Percentiles rank a stretch among this genome's conserved stretches.
phyloP scores from a whole-genome alignment of 225 moss, liverwort and hornwort genomes.

The Pleurozium schreberi region DNA sequence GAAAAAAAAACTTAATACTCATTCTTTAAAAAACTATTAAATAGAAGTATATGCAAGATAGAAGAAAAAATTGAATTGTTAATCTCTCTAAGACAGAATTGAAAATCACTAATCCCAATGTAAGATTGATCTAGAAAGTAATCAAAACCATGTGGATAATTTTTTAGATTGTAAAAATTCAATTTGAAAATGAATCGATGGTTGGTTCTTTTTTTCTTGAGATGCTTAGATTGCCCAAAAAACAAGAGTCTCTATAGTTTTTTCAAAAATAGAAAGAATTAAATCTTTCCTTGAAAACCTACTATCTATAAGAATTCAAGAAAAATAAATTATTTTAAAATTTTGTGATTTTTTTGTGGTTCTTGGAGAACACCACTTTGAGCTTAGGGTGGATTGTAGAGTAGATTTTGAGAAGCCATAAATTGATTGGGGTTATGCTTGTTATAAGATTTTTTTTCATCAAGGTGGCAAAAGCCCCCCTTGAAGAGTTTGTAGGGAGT shows the following conservation, averaged over 20 bases:
- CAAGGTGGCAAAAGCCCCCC: too few relatives aligned
- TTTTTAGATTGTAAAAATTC: neutral
- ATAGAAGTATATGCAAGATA: neutral
- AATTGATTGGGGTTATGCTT: too few relatives aligned
- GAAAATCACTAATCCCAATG: neutral
- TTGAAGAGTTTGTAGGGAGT: too few relatives aligned
- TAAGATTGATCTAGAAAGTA: neutral
- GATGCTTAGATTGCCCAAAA: neutral
- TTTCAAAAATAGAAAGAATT: neutral
- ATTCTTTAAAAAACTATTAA: neutral
- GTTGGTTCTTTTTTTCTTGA: neutral
- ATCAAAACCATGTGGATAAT: neutral
- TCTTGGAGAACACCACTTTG: neutral
- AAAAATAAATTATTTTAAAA: neutral
- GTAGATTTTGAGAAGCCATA: too few relatives aligned
- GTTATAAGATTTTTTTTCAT: too few relatives aligned
- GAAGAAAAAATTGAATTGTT: neutral
- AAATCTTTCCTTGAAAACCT: neutral
- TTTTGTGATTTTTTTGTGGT: neutral
- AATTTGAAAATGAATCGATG: accelerated
- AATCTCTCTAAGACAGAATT: neutral
- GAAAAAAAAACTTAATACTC: neutral
- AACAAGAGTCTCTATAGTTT: neutral
- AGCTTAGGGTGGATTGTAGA: too few relatives aligned
- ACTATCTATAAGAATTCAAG: neutral